Percentiles rank a stretch among this genome's conserved stretches.
Conservation (phyloP, 2,329 filamentous ascomycete genomes). For the Exophiala mesophila region DNA sequence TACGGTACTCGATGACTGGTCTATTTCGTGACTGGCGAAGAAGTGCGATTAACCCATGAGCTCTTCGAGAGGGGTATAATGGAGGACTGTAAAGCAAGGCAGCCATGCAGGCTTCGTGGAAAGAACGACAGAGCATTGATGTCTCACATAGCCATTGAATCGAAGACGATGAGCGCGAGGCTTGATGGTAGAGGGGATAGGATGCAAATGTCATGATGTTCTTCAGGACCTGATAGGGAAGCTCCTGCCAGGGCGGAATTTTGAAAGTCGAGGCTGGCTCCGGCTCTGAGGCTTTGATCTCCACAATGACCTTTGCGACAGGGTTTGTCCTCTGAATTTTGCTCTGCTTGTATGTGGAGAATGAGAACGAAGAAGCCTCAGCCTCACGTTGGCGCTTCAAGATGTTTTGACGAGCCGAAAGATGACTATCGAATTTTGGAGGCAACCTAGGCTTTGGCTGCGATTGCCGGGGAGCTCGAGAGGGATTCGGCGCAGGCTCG, state of each 20-base stretch:
- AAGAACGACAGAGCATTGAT: slow-evolving; percentile 58
- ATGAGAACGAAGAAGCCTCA: background rate
- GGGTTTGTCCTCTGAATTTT: slow-evolving; percentile 1
- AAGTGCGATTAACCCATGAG: slow-evolving; percentile 46
- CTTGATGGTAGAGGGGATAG: slow-evolving; percentile 50
- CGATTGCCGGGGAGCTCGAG: background rate
- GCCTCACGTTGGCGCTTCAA: background rate
- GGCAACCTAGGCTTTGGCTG: background rate
- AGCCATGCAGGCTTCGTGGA: slow-evolving; percentile 67
- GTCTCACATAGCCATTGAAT: slow-evolving; percentile 61
- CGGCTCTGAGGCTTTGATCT: background rate
- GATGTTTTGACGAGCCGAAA: background rate
- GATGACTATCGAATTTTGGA: background rate
- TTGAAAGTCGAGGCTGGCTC: slow-evolving; percentile 1
- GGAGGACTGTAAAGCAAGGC: slow-evolving; percentile 67
- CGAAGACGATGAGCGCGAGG: slow-evolving; percentile 39
- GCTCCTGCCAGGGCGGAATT: slow-evolving; percentile 54
- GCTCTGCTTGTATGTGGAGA: slow-evolving; percentile 15
- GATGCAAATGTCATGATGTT: slow-evolving; percentile 67
- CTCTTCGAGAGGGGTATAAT: slow-evolving; percentile 50
- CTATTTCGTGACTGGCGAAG: slow-evolving; percentile 51
- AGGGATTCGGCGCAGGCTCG: background rate
- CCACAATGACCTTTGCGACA: background rate
- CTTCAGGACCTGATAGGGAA: slow-evolving; percentile 65
- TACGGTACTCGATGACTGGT: slow-evolving; percentile 53